A percentile compares a stretch with the other conserved stretches of the same genome.
phyloP scores from a whole-genome alignment of 805 yeast species.

The Hanseniaspora hatyaiensis region DNA sequence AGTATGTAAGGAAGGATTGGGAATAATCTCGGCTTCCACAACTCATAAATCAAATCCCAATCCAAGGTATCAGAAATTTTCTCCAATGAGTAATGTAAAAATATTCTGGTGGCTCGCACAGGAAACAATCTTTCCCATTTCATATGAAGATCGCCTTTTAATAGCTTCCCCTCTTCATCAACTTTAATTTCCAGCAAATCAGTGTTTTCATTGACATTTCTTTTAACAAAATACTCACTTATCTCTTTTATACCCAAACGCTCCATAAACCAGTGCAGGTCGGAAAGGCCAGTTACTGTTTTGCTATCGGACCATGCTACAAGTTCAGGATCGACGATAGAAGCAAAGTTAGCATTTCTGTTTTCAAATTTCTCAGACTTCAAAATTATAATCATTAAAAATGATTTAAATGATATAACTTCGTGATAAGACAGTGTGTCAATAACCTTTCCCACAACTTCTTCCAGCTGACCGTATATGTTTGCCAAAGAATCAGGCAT shows the following conservation, averaged over 20 bases:
- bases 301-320: constrained; percentile 85
- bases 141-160: constrained; percentile 69
- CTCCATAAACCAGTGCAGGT: constrained; percentile 97
- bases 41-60: constrained; percentile 47
- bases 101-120: constrained; percentile 85
- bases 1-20: constrained; percentile 86
- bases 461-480: constrained; percentile 71
- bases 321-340: constrained; percentile 87
- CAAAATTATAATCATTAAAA: constrained; percentile 80
- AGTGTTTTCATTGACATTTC: constrained; percentile 69
- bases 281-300: constrained; percentile 78
- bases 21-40: constrained; percentile 89
- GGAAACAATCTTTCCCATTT: constrained; percentile 94
- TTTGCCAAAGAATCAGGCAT: constrained; percentile 84
- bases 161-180: constrained; percentile 74
- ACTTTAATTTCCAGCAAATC: constrained; percentile 66
- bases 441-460: constrained; percentile 61
- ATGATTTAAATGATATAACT: constrained; percentile 85
- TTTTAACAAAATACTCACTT: constrained; percentile 73
- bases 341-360: constrained; percentile 66
- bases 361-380: constrained; percentile 56
- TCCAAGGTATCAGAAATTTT: constrained; percentile 71
- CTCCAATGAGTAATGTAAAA: constrained; percentile 90
- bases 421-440: constrained; percentile 78
- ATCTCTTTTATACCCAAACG: constrained; percentile 87